A percentile compares a stretch with the other conserved stretches of the same genome.
Evolutionary conservation across 164 flowering plant species (phyloP).

Genomic region (Warburgia ugandensis): DNA sequence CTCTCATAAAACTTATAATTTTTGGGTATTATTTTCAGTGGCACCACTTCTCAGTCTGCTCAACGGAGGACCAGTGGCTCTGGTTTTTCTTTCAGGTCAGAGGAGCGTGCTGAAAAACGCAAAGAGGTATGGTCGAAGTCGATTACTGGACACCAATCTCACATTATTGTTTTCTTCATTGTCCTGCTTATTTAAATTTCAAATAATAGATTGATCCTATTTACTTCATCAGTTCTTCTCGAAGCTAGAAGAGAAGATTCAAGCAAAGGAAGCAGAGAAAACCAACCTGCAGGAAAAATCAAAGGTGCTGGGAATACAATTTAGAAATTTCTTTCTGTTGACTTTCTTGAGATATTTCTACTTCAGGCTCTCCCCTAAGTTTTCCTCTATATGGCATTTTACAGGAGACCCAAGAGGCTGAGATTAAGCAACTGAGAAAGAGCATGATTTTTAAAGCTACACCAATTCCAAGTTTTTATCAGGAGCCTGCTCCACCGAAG

Average conservation of each 20-base stretch:
- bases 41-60: constrained; percentile 35
- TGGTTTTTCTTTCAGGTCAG: constrained; percentile 65
- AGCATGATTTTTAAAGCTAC: too few species aligned
- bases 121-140: constrained; percentile 49
- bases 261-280: constrained; percentile 69
- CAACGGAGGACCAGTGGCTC: constrained; percentile 33
- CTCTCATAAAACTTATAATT: neutral
- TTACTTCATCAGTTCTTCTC: constrained; percentile 43
- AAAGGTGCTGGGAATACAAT: constrained; percentile 68
- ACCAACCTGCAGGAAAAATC: constrained; percentile 63
- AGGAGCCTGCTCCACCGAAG: too few species aligned
- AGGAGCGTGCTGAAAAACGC: constrained; percentile 84
- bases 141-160: neutral
- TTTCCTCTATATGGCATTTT: too few species aligned
- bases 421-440: too few species aligned
- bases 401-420: too few species aligned
- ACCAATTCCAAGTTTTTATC: too few species aligned
- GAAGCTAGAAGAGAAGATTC: constrained; percentile 77
- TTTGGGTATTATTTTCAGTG: constrained; percentile 22
- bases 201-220: neutral
- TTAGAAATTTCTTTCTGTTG: too few species aligned
- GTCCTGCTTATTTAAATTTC: neutral
- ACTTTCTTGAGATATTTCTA: too few species aligned
- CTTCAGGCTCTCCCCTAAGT: too few species aligned
- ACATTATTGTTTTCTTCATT: neutral